Conservation (phyloP, 495 filamentous ascomycete genomes). For the Corynascus novoguineensis region DNA sequence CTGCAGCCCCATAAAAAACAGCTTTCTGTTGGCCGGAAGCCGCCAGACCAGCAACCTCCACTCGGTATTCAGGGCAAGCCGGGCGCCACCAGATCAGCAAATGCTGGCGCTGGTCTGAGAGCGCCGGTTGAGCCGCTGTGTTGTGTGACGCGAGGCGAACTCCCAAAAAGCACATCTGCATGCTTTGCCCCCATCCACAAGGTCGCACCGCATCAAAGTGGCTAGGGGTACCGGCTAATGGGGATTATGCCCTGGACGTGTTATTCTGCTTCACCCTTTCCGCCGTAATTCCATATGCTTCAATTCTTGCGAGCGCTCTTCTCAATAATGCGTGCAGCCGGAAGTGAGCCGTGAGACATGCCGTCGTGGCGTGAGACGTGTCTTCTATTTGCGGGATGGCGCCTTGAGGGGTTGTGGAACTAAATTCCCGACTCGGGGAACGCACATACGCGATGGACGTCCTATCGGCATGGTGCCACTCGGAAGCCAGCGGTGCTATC, state of each 20-base stretch:
- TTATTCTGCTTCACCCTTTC: background rate
- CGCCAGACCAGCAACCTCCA: background rate
- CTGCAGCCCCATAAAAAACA: too few relatives aligned
- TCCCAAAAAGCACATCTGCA: background rate
- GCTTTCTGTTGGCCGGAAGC: background rate
- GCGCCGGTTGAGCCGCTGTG: too few relatives aligned
- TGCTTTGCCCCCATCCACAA: background rate
- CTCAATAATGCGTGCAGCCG: background rate
- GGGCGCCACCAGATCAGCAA: slow-evolving; percentile 1
- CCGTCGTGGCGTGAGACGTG: background rate
- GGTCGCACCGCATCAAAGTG: background rate
- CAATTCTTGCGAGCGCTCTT: background rate
- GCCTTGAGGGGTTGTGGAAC: background rate
- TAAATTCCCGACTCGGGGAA: background rate
- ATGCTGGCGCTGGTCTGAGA: background rate
- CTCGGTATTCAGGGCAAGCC: background rate
- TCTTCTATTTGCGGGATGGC: background rate
- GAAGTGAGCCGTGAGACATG: background rate
- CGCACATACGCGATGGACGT: background rate
- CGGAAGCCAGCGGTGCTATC: background rate
- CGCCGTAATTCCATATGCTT: too few relatives aligned
- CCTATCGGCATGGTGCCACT: background rate
- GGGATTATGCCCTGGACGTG: background rate
- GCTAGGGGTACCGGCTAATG: background rate
- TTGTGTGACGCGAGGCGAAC: background rate